Evolutionary conservation across 495 filamentous ascomycete species (phyloP).

Genomic region (Xylaria grammica): DNA sequence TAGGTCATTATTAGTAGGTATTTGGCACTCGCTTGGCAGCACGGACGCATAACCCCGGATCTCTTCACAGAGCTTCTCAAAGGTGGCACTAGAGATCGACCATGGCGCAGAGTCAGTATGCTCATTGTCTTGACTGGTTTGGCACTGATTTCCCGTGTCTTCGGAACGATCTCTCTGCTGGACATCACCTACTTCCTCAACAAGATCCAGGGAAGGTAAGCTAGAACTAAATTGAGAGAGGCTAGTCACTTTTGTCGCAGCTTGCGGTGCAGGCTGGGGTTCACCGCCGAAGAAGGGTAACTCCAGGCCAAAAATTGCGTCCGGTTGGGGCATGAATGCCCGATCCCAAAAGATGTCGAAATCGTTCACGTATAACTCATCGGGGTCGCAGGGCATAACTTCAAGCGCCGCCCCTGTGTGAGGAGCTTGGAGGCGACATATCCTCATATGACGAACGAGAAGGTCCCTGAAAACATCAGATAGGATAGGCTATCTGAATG

Average conservation of each 20-base stretch:
- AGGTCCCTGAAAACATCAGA: conserved; percentile 24
- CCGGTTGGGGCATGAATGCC: conserved; percentile 16
- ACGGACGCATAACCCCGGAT: conserved; percentile 55
- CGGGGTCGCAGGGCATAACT: background rate
- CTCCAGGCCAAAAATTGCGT: conserved; percentile 15
- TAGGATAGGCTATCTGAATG: conserved; percentile 10
- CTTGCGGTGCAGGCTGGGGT: conserved; percentile 33
- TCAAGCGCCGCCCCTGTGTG: conserved; percentile 7
- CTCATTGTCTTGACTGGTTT: background rate
- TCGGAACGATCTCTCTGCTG: background rate
- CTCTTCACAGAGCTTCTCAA: conserved; percentile 53
- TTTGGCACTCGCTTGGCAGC: conserved; percentile 54
- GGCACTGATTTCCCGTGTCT: background rate
- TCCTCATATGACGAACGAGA: conserved; percentile 16
- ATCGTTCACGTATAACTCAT: conserved; percentile 7
- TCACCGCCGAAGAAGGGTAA: background rate
- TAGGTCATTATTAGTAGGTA: conserved; percentile 53
- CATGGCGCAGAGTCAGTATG: conserved; percentile 39
- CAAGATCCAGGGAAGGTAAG: conserved; percentile 7
- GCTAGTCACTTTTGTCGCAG: background rate
- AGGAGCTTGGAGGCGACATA: conserved; percentile 1
- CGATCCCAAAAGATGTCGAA: conserved; percentile 22
- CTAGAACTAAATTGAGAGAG: conserved; percentile 10
- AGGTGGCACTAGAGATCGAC: conserved; percentile 56
- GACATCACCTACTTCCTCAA: background rate